Conservation (phyloP, 2,329 filamentous ascomycete genomes). For the Exophiala oligosperma region DNA sequence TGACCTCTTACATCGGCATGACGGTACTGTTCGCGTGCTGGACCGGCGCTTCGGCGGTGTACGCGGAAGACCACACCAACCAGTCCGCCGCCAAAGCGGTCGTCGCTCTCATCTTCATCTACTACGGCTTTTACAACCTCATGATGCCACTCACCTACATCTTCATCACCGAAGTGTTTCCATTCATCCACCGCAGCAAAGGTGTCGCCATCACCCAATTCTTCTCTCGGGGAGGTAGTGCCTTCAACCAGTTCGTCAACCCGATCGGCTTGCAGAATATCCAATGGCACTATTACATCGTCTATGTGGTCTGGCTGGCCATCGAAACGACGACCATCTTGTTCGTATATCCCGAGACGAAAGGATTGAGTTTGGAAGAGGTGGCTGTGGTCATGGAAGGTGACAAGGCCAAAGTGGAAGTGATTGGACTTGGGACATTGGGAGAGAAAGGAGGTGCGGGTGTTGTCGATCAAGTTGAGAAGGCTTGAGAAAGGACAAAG, state of each 20-base stretch:
- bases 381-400: constrained; percentile 29
- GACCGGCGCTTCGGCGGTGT: constrained; percentile 17
- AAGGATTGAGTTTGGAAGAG: constrained; percentile 32
- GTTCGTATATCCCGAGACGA: constrained; percentile 33
- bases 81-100: constrained; percentile 31
- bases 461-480: constrained; percentile 17
- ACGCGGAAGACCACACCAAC: constrained; percentile 17
- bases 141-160: constrained; percentile 20
- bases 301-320: constrained; percentile 33
- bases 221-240: constrained; percentile 15
- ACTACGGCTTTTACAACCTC: constrained; percentile 42
- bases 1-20: constrained; percentile 18
- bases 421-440: constrained; percentile 16
- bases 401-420: constrained; percentile 20
- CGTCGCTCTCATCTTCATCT: constrained; percentile 46
- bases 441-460: constrained; percentile 10
- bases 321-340: constrained; percentile 25
- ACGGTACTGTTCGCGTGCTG: constrained; percentile 18
- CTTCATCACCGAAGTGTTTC: constrained; percentile 43
- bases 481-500: constrained; percentile 3
- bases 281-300: constrained; percentile 41
- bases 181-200: constrained; percentile 51
- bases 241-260: constrained; percentile 23
- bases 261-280: constrained; percentile 34
- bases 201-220: constrained; percentile 33